Evolutionary conservation across 2,329 filamentous ascomycete species (phyloP).

Genomic region (Alternaria alternata): DNA sequence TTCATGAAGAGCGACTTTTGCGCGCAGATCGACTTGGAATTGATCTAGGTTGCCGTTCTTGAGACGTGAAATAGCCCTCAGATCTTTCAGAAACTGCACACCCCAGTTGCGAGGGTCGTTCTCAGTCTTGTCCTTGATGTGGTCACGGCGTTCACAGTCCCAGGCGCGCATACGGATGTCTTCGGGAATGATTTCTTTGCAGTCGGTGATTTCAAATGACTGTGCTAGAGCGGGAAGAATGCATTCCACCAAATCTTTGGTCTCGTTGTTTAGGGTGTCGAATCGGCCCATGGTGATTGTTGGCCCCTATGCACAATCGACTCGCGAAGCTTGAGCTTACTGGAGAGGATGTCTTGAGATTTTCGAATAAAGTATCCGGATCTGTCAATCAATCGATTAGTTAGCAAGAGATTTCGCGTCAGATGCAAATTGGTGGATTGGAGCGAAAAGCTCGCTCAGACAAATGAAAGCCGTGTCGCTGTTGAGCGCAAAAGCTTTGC

Average conservation of each 20-base stretch:
- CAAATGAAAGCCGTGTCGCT: not conserved
- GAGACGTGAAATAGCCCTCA: conserved; percentile 43
- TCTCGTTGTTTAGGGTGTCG: conserved; percentile 43
- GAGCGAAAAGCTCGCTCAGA: not conserved
- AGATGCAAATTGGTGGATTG: not conserved
- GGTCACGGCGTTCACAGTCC: conserved; percentile 46
- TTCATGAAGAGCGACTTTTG: conserved; percentile 35
- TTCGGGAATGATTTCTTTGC: conserved; percentile 40
- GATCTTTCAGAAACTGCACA: conserved; percentile 47
- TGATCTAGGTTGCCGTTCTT: conserved; percentile 33
- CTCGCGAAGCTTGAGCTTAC: not conserved
- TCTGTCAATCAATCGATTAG: not conserved
- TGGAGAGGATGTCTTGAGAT: not conserved
- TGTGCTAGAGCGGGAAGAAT: conserved; percentile 42
- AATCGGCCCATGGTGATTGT: conserved; percentile 41
- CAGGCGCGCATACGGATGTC: conserved; percentile 50
- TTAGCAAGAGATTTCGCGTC: not conserved
- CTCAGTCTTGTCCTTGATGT: conserved; percentile 45
- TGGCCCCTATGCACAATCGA: too few species aligned
- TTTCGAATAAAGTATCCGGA: not conserved
- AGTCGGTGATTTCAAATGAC: conserved; percentile 33
- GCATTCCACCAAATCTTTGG: conserved; percentile 42
- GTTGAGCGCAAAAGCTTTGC: not conserved
- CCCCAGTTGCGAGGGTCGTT: conserved; percentile 49
- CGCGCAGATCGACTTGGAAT: conserved; percentile 39